Percentiles rank a stretch among this genome's conserved stretches.
These are phyloP conservation scores for Avena sativa DNA, from an alignment of 176 grass and related monocot genomes.

Conservation along the genomic window DNA sequence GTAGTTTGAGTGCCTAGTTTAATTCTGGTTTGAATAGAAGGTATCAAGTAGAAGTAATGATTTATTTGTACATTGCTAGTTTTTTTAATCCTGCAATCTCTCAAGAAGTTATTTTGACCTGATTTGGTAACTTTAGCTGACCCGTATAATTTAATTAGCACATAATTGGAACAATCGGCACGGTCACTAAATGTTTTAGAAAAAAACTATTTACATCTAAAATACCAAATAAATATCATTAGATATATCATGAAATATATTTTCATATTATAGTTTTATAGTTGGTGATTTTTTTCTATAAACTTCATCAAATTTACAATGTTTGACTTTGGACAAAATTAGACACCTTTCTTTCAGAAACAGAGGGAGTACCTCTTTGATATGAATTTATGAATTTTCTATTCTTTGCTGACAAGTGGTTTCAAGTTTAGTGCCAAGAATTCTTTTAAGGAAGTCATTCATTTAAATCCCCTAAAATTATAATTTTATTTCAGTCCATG, in stretches of 20 bases:
- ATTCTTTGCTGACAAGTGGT: constrained; percentile 25
- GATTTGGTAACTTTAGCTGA: constrained; percentile 16
- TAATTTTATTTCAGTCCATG: constrained; percentile 21
- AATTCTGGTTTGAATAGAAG: constrained; percentile 29
- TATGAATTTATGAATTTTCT: constrained; percentile 27
- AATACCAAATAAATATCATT: not conserved
- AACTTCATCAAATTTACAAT: not conserved
- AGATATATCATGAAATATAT: not conserved
- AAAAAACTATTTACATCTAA: not conserved
- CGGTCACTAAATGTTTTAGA: constrained; percentile 6
- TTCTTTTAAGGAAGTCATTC: not conserved
- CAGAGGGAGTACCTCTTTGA: not conserved
- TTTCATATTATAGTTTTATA: not conserved
- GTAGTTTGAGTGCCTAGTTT: constrained; percentile 4
- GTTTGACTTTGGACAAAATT: not conserved
- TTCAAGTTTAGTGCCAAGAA: not conserved
- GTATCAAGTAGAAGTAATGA: constrained; percentile 6
- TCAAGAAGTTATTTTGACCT: constrained; percentile 15
- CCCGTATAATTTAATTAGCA: not conserved
- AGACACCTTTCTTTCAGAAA: not conserved
- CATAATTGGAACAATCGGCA: constrained; percentile 10
- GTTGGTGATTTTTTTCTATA: not conserved
- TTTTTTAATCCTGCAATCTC: constrained; percentile 27
- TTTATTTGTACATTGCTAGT: constrained; percentile 23
- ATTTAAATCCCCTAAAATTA: not conserved